Percentiles rank a stretch among this genome's conserved stretches.
Conservation (phyloP, 345 rosid species). For the Raphanus sativus region DNA sequence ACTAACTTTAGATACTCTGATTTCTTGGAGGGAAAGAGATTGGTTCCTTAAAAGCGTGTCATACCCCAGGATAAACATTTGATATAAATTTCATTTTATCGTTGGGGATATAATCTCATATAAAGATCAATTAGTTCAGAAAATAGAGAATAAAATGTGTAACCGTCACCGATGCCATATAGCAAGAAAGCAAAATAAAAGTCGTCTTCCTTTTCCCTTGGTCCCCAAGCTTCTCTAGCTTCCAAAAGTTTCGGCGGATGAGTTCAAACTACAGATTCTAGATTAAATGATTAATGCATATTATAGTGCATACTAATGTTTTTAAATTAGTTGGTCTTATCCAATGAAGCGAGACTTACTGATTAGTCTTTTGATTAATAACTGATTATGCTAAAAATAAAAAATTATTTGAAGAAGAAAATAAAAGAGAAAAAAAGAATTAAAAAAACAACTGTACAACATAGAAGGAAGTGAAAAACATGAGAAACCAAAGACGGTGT, state of each 20-base stretch:
- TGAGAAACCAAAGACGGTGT: conserved; percentile 38
- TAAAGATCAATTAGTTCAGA: too few relatives aligned
- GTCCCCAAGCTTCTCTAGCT: conserved; percentile 29
- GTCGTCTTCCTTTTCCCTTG: conserved; percentile 21
- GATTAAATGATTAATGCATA: neutral
- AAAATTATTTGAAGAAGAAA: neutral
- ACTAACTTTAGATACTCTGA: neutral
- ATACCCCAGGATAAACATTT: neutral
- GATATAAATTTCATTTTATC: neutral
- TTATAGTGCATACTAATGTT: neutral
- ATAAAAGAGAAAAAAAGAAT: neutral
- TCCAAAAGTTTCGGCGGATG: neutral
- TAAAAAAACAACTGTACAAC: conserved; percentile 16
- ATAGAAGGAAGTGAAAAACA: conserved; percentile 32
- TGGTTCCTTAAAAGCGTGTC: neutral
- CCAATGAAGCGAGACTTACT: neutral
- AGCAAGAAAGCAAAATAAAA: conserved; percentile 8
- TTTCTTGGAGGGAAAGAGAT: neutral
- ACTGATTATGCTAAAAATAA: neutral
- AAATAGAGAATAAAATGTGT: neutral
- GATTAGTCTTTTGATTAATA: neutral
- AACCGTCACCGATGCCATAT: neutral
- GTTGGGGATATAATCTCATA: neutral
- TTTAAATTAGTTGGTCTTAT: conserved; percentile 5
- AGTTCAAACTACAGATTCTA: neutral